Evolutionary conservation across 1,284 basidiomycete species (phyloP), one percentile per base, ranked within the genome.

Genomic region (Athelia sp.): DNA sequence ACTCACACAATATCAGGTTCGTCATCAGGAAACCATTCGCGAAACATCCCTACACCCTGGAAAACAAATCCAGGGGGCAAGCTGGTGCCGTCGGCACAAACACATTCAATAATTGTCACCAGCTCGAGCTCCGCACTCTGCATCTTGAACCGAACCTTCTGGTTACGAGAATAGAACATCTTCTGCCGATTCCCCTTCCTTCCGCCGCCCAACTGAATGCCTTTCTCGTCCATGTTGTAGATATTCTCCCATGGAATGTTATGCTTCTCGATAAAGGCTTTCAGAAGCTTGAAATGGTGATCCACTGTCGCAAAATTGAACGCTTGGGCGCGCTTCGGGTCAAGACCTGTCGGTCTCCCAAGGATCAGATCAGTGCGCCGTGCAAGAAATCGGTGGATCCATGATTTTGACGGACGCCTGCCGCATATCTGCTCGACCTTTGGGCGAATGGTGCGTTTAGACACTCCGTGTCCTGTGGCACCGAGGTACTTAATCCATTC

Each of bases 91-190:
- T 62, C 60, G 0, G 65, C 64, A 46, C 53, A 57, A 3, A 64
- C 52, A 51, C 58, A 58, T 45, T 67, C 65, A 45, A 67, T 55
- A n/a, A 67, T 52, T 4, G 64, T 68, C 3, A 67, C 51, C 8
- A 68, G 54, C 49, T 65, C 60, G 0, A 64, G 56, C 29, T 64
- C 58, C 2, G 31, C 56, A 49, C 56, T 56, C 0, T 49, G 50
- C 9, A 56, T 13, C 46, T 55, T 57, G 46, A 59, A 59, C n/a
- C 48, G 52, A 1, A 46, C 8, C 3, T 47, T 22, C 10, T 47
- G 4, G 3, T 19, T 24, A 1, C 51, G 44, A 10, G 47, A 35
- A 11, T 62, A 45, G 40, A 62, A 57, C 32, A 50, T 61, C 44
- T 64, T 61, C 11, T 31, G 13, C 9, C 40, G 47, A 2, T 46